These are phyloP conservation scores for Epichloe coenophiala DNA, from an alignment of 2,329 filamentous ascomycete species.

Conservation along the genomic window DNA sequence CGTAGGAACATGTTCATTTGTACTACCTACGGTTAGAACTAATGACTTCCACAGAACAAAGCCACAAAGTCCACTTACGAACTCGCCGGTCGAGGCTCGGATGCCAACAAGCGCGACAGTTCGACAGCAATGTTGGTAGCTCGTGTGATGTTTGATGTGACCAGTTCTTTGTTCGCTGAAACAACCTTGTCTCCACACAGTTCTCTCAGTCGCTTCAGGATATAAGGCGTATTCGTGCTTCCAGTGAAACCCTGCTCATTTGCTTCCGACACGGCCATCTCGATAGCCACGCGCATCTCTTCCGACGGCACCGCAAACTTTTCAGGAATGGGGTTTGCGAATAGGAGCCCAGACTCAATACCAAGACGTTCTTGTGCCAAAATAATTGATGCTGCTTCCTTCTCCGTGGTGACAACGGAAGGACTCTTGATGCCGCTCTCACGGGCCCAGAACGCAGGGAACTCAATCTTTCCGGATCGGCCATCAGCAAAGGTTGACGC, in stretches of 20 bases:
- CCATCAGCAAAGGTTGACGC: conserved; percentile 87
- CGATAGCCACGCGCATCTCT: conserved; percentile 58
- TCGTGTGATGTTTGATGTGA: conserved; percentile 38
- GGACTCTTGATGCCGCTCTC: conserved; percentile 78
- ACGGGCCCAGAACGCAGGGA: conserved; percentile 85
- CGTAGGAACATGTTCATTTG: conserved; percentile 9
- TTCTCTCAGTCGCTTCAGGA: conserved; percentile 66
- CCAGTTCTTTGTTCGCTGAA: conserved; percentile 55
- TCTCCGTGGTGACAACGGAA: conserved; percentile 56
- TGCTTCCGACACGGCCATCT: conserved; percentile 52
- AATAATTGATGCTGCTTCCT: conserved; percentile 81
- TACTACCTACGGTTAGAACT: conserved; percentile 24
- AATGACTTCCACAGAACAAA: conserved; percentile 4
- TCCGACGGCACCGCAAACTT: conserved; percentile 54
- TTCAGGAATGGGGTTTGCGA: conserved; percentile 77
- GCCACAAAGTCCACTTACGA: conserved; percentile 22
- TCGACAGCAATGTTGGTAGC: conserved; percentile 42
- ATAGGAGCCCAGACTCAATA: conserved; percentile 66
- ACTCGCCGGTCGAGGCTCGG: conserved; percentile 16
- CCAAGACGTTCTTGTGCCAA: conserved; percentile 60
- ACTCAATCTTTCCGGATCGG: conserved; percentile 57
- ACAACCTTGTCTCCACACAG: conserved; percentile 61
- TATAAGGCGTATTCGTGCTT: conserved; percentile 71
- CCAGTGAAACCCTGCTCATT: conserved; percentile 53
- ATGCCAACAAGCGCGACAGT: conserved; percentile 31